Conservation (phyloP, 169 alveolate species). For the Ichthyophthirius multifiliis region DNA sequence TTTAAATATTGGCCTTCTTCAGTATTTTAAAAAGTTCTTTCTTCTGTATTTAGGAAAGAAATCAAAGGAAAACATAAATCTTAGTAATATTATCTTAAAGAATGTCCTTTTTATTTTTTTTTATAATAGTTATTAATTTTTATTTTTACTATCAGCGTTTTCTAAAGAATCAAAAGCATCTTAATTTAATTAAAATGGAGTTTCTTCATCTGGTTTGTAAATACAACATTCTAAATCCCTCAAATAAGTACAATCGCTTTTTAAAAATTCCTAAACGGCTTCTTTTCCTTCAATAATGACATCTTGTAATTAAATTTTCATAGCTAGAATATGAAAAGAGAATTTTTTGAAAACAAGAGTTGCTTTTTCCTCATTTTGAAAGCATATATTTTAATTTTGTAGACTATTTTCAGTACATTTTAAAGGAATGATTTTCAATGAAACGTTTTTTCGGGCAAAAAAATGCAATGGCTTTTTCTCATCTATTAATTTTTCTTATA, state of each 20-base stretch:
- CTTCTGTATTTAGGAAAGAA: neutral
- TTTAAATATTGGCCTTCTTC: too few species aligned
- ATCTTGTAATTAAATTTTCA: neutral
- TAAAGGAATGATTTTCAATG: too few species aligned
- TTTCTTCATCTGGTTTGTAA: neutral
- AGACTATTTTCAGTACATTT: too few species aligned
- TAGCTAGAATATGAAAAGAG: neutral
- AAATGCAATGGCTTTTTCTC: neutral
- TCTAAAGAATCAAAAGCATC: neutral
- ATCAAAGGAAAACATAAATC: neutral
- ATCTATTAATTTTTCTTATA: neutral
- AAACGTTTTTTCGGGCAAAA: constrained; percentile 3
- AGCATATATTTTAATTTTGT: neutral
- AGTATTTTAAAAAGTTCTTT: too few species aligned
- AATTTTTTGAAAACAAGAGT: neutral
- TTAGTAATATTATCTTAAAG: neutral
- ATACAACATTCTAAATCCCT: neutral
- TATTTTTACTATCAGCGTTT: neutral
- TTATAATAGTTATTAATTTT: neutral
- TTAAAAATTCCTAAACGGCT: neutral
- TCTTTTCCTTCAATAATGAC: neutral
- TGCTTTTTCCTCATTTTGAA: neutral
- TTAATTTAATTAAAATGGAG: neutral
- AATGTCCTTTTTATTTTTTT: neutral
- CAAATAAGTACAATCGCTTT: neutral